A percentile compares a stretch with the other conserved stretches of the same genome.
Evolutionary conservation across 768 basidiomycete genomes (phyloP).

Genomic region (Jaapia argillacea): DNA sequence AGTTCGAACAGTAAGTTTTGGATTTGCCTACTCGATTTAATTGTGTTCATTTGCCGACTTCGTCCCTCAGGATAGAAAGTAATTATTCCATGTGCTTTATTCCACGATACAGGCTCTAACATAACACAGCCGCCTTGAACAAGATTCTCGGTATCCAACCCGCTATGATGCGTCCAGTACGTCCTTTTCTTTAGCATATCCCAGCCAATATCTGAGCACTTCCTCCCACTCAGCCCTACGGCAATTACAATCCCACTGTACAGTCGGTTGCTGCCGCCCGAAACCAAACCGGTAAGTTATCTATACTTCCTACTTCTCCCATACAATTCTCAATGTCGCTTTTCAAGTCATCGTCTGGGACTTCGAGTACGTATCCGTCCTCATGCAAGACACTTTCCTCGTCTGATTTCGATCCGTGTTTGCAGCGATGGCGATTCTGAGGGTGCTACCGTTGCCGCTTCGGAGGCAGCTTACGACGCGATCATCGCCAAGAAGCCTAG

Average conservation of each 20-base stretch:
- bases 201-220: too few relatives aligned
- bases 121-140: constrained; percentile 2
- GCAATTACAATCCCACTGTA: constrained; percentile 11
- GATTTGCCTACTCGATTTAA: too few relatives aligned
- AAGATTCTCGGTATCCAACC: constrained; percentile 7
- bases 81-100: too few relatives aligned
- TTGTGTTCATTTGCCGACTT: neutral
- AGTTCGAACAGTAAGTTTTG: too few relatives aligned
- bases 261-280: constrained; percentile 6
- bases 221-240: too few relatives aligned
- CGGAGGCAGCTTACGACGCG: constrained; percentile 7
- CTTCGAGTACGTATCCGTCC: constrained; percentile 13
- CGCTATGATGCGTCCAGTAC: constrained; percentile 10
- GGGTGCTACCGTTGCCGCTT: neutral
- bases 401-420: too few relatives aligned
- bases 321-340: too few relatives aligned
- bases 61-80: neutral
- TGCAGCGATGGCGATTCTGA: constrained; percentile 8
- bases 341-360: constrained; percentile 10
- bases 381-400: too few relatives aligned
- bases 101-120: too few relatives aligned
- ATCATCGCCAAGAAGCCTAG: constrained; percentile 7
- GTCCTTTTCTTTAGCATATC: too few relatives aligned
- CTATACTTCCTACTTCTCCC: too few relatives aligned
- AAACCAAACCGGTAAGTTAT: constrained; percentile 5